Evolutionary conservation across 2,329 filamentous ascomycete species (phyloP).

Genomic region (Dactylonectria estremocensis): DNA sequence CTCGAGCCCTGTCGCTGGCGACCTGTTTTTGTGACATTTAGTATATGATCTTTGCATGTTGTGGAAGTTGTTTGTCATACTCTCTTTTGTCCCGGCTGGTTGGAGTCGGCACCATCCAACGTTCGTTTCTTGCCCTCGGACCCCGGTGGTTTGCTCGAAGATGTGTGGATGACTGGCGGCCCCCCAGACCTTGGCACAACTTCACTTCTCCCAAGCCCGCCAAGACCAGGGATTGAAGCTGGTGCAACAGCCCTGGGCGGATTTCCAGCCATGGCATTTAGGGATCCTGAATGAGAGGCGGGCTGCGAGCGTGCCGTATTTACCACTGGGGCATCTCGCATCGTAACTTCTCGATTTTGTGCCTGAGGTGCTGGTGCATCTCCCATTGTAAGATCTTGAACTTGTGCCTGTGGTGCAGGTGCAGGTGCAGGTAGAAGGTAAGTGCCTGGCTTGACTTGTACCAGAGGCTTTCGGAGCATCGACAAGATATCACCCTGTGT

Average conservation of each 20-base stretch:
- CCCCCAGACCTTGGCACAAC: slow-evolving; percentile 48
- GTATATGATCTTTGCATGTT: not conserved
- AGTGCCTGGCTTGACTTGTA: slow-evolving; percentile 51
- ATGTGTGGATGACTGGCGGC: slow-evolving; percentile 59
- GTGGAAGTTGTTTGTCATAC: slow-evolving; percentile 52
- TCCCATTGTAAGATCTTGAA: slow-evolving; percentile 39
- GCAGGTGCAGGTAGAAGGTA: slow-evolving; percentile 34
- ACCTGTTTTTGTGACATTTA: slow-evolving; percentile 43
- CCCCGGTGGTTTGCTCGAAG: slow-evolving; percentile 37
- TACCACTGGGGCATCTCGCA: slow-evolving; percentile 39
- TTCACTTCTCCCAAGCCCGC: slow-evolving; percentile 26
- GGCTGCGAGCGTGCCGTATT: slow-evolving; percentile 14
- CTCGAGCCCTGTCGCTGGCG: slow-evolving; percentile 50
- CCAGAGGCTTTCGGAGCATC: slow-evolving; percentile 63
- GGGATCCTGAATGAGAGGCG: slow-evolving; percentile 34
- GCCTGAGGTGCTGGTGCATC: slow-evolving; percentile 31
- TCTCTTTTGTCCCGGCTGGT: slow-evolving; percentile 56
- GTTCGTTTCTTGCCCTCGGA: slow-evolving; percentile 60
- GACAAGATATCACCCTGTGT: slow-evolving; percentile 75
- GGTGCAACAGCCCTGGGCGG: slow-evolving; percentile 7
- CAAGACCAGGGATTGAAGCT: slow-evolving; percentile 39
- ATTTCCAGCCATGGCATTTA: slow-evolving; percentile 17
- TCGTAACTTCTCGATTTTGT: slow-evolving; percentile 36
- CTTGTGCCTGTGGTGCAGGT: slow-evolving; percentile 23
- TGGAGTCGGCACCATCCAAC: slow-evolving; percentile 55